Base-by-base conservation (phyloP, 192 early-diverging fungal species). In the Gaertneriomyces sp. region DNA sequence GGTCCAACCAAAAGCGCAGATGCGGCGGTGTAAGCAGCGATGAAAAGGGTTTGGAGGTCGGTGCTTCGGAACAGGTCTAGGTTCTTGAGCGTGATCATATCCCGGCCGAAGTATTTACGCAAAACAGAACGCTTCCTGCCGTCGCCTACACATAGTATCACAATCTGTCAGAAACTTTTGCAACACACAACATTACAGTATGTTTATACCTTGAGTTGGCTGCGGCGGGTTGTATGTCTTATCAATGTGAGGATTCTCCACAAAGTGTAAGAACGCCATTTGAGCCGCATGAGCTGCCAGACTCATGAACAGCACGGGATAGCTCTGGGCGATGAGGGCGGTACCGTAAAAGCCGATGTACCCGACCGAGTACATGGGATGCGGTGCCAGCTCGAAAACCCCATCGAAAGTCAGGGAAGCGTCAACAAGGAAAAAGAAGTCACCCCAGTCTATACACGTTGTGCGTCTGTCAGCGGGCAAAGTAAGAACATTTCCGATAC, bases 281-380 rank as follows among this genome's bases (percentile, higher is more conserved):
- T 98, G 94, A 38, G 83, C 78, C 40, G 86, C 85, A 71, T 98
- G 96, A 8, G 93, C 92, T 42, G 84, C 88, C 50, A 98, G 79
- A 25, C 88, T 89, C 47, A 89, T 89, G 69, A 91, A 96, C 47
- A 98, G 83, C 1, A 98, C 93, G 47, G 85, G 91, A 73, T 96
- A 93, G 61, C 86, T 89, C 45, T 93, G 91, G 50, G 90, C 89
- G 68, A 98, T 93, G 46, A 98, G 76, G 33, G 95, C 90, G 8
- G 90, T 81, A 25, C 93, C 96, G 69, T 98, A 98, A 80, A 94
- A 98, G 6, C 95, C 93, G 19, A 89, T 86, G 70, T 97, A 98
- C 17, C 96, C 96, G 46, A 98, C 90, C 33, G 93, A 95, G 79
- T 98, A 98, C 95, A 97, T 98, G 8, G 96, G 96, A 68, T 98